Evolutionary conservation across 2,329 filamentous ascomycete species (phyloP), one percentile per base, ranked within the genome.

Genomic region (Fusarium vanettenii): DNA sequence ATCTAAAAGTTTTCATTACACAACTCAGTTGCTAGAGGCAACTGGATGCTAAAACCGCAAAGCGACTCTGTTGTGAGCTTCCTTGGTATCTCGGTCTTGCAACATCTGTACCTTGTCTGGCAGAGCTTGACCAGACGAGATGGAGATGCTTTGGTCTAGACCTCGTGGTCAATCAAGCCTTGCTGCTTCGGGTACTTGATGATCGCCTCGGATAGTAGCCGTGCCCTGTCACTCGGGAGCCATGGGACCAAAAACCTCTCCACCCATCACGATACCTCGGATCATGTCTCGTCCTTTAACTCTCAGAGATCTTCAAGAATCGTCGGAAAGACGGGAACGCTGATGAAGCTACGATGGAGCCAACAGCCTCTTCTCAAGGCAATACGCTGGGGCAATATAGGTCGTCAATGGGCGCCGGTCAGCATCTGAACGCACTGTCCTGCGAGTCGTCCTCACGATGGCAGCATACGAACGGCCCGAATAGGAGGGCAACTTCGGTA

Each of bases 381-480:
- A 56, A 35, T 43, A 11, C 41, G 25, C 25, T 35, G 35, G 31
- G 27, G 50, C 10, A 69, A 63, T 52, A 50, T 57, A 50, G 63
- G n/a, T 41, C 64, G 43, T 31, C 55, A 41, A 55, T 25, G 59
- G 59, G 50, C 50, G 60, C 14, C 48, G 27, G 56, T 45, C 29
- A 57, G 52, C 56, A 55, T 55, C 25, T 37, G 8, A 50, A 61
- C 59, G 45, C 41, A 61, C 68, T 59, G 65, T 61, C 25, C 25
- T 57, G 29, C 45, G 39, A 31, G 41, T 74, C 60, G 31, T 60
- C 70, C 64, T 61, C 61, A 71, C 63, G 52, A 67, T 60, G 52
- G 29, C 57, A 61, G 52, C 59, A 62, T 50, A 52, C 33, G 56
- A 79, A 79, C 77, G 77, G 77, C 77, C 77, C 77, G 77, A 79